Evolutionary conservation across 768 basidiomycete species (phyloP), one percentile per base, ranked within the genome.

Genomic region (Tylopilus sp.): DNA sequence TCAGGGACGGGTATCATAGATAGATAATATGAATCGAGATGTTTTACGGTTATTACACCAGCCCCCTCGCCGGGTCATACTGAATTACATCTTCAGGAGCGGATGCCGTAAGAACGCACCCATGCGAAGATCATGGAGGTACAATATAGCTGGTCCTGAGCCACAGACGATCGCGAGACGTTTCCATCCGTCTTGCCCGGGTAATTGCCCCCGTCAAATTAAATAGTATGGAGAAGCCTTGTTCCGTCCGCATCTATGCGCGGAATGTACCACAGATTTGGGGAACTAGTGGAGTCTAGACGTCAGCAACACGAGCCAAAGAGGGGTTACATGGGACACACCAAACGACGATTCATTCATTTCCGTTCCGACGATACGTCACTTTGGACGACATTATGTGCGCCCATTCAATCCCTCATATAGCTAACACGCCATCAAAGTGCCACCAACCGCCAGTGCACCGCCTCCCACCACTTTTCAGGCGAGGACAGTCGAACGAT

Each of bases 351-450:
- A 31, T 38, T 26, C 1, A 4, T 61, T 57, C 59, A 57, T 60
- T 50, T 57, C 54, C 59, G 55, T 43, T 28, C 41, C 42, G 33
- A 56, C 11, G 21, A 56, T 28, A 41, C 48, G 47, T 43, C 26
- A 44, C 29, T 17, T 12, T 29, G 29, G 37, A 28, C 4, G 21
- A 45, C 17, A 19, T 28, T n/a, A n/a, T 24, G 25, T 25, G 45
- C 24, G 12, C 21, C 50, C 56, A 43, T 38, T 44, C 34, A 46
- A 47, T 47, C 28, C 14, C 19, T 34, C 33, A 26, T 16, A n/a
- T 13, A 29, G 22, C n/a, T 22, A 11, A 17, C 25, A 37, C 30
- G 43, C 19, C 24, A n/a, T n/a, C n/a, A n/a, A 36, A 19, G 40
- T 21, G 28, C 47, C 16, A 44, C 38, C 41, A 45, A 37, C 31